Percentiles rank a stretch among this genome's conserved stretches.
These are phyloP conservation scores for Plasmodium gallinaceum DNA, from an alignment of 169 alveolate species.

Conservation along the genomic window DNA sequence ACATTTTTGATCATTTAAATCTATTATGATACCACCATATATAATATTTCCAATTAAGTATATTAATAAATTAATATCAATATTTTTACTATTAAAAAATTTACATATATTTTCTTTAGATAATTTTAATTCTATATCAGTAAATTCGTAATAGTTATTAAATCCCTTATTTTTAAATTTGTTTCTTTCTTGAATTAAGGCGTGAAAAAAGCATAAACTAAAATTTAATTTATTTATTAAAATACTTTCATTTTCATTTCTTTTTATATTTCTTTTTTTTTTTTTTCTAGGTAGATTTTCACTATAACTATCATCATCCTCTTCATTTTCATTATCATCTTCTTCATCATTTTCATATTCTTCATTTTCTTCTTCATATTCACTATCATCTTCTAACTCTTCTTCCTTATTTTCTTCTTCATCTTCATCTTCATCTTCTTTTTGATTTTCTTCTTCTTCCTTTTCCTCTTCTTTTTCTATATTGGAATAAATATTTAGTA, in stretches of 20 bases:
- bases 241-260: constrained; percentile 47
- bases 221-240: constrained; percentile 57
- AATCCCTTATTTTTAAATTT: constrained; percentile 73
- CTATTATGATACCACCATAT: constrained; percentile 77
- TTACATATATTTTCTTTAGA: constrained; percentile 55
- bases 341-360: neutral
- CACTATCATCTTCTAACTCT: neutral
- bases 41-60: constrained; percentile 71
- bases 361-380: neutral
- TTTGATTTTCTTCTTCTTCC: constrained; percentile 2
- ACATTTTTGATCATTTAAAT: constrained; percentile 61
- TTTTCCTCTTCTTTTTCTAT: constrained; percentile 22
- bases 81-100: constrained; percentile 52
- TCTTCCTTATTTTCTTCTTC: neutral
- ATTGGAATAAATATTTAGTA: constrained; percentile 46
- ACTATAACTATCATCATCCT: neutral
- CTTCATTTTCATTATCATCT: neutral
- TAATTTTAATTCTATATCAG: constrained; percentile 68
- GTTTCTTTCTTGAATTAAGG: constrained; percentile 70
- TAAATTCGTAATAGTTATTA: constrained; percentile 54
- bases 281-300: neutral
- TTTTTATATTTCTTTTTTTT: constrained; percentile 13
- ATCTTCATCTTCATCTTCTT: constrained; percentile 10
- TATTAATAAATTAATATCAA: constrained; percentile 56
- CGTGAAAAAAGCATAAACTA: constrained; percentile 71